Conservation (phyloP, 495 filamentous ascomycete species). For the Xylaria intraflava region DNA sequence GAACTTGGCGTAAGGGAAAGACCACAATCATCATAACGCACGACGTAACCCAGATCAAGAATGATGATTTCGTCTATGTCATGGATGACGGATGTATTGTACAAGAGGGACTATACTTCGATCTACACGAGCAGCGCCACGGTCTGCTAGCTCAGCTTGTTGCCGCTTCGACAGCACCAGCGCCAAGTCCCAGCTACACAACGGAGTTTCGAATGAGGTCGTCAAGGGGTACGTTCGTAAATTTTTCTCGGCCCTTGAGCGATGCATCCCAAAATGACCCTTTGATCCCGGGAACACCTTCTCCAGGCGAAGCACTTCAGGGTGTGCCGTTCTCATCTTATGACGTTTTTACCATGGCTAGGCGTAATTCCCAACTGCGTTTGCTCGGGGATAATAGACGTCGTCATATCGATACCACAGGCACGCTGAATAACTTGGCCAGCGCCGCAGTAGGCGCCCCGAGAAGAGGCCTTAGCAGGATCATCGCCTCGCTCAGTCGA, state of each 20-base stretch:
- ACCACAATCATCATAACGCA: constrained; percentile 93
- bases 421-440: constrained; percentile 3
- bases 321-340: constrained; percentile 10
- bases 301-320: constrained; percentile 12
- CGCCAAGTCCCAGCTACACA: neutral
- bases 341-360: constrained; percentile 12
- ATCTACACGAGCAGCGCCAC: constrained; percentile 24
- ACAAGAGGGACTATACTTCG: constrained; percentile 53
- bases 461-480: constrained; percentile 5
- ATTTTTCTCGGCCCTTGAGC: constrained; percentile 11
- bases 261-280: constrained; percentile 1
- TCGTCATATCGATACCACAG: constrained; percentile 2
- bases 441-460: neutral
- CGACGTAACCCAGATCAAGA: constrained; percentile 71
- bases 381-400: constrained; percentile 4
- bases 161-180: neutral
- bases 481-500: constrained; percentile 6
- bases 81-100: constrained; percentile 64
- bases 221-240: neutral
- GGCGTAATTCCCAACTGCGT: neutral
- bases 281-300: constrained; percentile 2
- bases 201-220: neutral
- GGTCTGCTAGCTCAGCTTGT: constrained; percentile 28
- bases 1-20: constrained; percentile 66
- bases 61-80: constrained; percentile 73